A percentile compares a stretch with the other conserved stretches of the same genome.
Conservation (phyloP, 257 asterid species). For the Craterostigma plantagineum region DNA sequence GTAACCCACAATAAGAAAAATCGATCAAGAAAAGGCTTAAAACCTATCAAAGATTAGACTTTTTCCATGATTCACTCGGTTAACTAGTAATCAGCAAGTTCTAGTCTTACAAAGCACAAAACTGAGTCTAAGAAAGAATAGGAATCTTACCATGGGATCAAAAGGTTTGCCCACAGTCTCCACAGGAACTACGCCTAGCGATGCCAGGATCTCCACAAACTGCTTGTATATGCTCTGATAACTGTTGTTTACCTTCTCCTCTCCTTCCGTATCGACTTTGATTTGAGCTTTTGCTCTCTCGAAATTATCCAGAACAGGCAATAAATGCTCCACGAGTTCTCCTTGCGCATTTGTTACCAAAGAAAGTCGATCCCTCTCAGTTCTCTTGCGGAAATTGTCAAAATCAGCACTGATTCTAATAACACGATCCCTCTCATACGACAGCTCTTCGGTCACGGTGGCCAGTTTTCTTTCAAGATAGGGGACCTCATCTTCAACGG, state of each 20-base stretch:
- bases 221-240: constrained; percentile 69
- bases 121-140: background rate
- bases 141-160: constrained; percentile 60
- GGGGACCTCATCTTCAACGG: constrained; percentile 48
- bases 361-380: too few species aligned
- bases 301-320: constrained; percentile 70
- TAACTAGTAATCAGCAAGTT: background rate
- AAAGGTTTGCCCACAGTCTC: constrained; percentile 53
- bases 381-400: too few species aligned
- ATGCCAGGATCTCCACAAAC: constrained; percentile 55
- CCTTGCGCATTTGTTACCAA: constrained; percentile 62
- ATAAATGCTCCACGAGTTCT: constrained; percentile 54
- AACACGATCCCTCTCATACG: constrained; percentile 43
- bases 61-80: too few species aligned
- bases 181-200: constrained; percentile 52
- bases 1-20: constrained; percentile 5
- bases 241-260: constrained; percentile 54
- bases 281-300: constrained; percentile 71
- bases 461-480: constrained; percentile 37
- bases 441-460: constrained; percentile 36
- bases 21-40: constrained; percentile 7
- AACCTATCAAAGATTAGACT: constrained; percentile 2
- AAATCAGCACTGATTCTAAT: constrained; percentile 75
- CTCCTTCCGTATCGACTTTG: constrained; percentile 65
- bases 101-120: background rate